Evolutionary conservation across 2,329 filamentous ascomycete species (phyloP), one percentile per base, ranked within the genome.

Genomic region (Nakataea oryzae): DNA sequence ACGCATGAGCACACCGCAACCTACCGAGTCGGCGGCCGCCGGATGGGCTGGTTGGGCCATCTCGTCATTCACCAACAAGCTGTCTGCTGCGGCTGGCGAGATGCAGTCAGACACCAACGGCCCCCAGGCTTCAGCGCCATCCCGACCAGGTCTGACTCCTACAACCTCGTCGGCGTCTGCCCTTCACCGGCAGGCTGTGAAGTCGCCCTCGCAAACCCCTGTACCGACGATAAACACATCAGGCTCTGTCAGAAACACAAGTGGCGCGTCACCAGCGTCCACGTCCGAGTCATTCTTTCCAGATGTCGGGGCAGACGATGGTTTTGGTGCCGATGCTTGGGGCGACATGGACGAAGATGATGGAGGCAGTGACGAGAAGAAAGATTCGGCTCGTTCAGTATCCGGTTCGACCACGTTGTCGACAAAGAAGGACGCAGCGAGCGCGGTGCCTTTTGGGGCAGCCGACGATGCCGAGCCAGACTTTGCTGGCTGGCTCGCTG

Each of bases 1-100:
- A 1, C 85, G 91, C 41, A 95, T 96, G 81, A 87, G 88, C 65
- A 95, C 90, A 1, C 87, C 91, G 1, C 89, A 91, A 64, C 77
- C 82, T 2, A 74, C 70, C 64, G 74, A 76, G 57, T 61, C 68
- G 1, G 79, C 82, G 27, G 86, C 86, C 3, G 81, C 82, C 4
- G 93, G 95, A 13, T 97, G 95, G 95, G 86, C 95, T 1, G 95
- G 95, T 14, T 99, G 95, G 95, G 95, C 95, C 1, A 97, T 99
- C 62, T 97, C 95, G 0, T 97, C 92, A 1, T 99, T 99, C 72
- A 97, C 95, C 2, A 97, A 97, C 75, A 97, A 96, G 70, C 74
- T 97, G 14, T 87, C 91, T 1, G 77, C 89, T 0, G 92, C 91
- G 0, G 89, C 89, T 11, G 95, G 95, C 24, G 89, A 97, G 63